Percentiles rank a stretch among this genome's conserved stretches.
Evolutionary conservation across 2,329 filamentous ascomycete species (phyloP).

Genomic region (Ambrosiella cleistominuta): DNA sequence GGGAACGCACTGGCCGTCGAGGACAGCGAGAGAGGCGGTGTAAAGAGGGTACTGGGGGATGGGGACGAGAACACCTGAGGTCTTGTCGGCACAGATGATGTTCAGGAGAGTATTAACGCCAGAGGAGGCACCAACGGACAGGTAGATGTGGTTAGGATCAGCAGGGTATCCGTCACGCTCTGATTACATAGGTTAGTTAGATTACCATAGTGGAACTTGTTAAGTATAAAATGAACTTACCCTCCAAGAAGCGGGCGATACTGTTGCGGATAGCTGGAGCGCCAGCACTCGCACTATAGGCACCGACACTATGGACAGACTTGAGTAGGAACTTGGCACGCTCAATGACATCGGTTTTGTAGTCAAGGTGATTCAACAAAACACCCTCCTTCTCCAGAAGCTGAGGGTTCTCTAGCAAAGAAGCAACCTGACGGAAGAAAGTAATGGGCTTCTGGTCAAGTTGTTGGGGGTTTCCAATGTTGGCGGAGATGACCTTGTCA

Average conservation of each 20-base stretch:
- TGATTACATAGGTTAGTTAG: constrained; percentile 19
- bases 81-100: constrained; percentile 61
- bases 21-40: constrained; percentile 73
- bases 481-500: constrained; percentile 80
- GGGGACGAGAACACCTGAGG: constrained; percentile 74
- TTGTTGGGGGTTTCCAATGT: constrained; percentile 98
- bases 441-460: constrained; percentile 98
- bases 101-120: constrained; percentile 89
- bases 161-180: constrained; percentile 77
- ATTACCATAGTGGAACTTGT: not conserved
- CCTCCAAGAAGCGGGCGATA: constrained; percentile 81
- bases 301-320: constrained; percentile 78
- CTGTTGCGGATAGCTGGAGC: constrained; percentile 73
- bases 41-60: constrained; percentile 98
- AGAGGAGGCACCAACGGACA: constrained; percentile 79
- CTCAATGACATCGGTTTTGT: constrained; percentile 76
- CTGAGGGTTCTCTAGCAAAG: constrained; percentile 74
- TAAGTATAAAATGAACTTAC: constrained; percentile 28
- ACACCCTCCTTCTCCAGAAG: constrained; percentile 70
- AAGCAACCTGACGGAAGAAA: constrained; percentile 94
- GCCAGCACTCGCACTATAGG: constrained; percentile 89
- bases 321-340: constrained; percentile 66
- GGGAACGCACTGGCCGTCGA: constrained; percentile 74
- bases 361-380: constrained; percentile 59
- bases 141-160: constrained; percentile 66